Evolutionary conservation across 495 filamentous ascomycete genomes (phyloP), one percentile per base, ranked within the genome.

Genomic region (Penicillium canescens): DNA sequence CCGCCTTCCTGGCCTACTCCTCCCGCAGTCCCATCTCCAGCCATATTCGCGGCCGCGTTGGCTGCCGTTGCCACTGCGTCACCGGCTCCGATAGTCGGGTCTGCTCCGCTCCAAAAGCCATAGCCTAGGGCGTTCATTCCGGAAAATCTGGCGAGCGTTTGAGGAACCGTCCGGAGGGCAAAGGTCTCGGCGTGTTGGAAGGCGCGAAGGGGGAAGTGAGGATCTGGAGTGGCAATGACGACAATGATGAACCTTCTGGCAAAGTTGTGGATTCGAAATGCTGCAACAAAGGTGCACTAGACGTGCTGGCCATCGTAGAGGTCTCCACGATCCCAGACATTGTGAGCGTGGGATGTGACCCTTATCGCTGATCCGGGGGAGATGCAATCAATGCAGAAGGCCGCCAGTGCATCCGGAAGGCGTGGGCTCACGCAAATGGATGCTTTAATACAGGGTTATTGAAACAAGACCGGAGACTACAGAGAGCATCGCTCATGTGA

Each of bases 151-250:
- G 57, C 69, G 24, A 74, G 37, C n/a, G 68, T 66, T 45, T 59
- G 59, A n/a, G 74, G 74, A 23, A 78, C 51, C 1, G 68, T 70
- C 11, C 55, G 65, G 42, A 75, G 68, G 1, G 71, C 68, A 46
- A 74, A 71, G 4, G 63, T 60, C 46, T 76, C 73, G 20, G 63
- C 67, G 39, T 66, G 68, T 46, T 72, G 59, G 20, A 78, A 59
- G 24, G 62, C 71, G 41, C 72, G 73, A 55, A 76, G 56, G 24
- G 73, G 21, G 67, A 54, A 5, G 57, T 58, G 24, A 76, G 52
- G 16, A 75, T 49, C 23, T 71, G 65, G 51, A 66, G 70, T 13
- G 71, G 60, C 42, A 57, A 66, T 9, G 65, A 69, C 16, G 72
- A 70, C n/a, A 73, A 40, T 12, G 65, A 37, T 35, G 63, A 63